phyloP scores from a whole-genome alignment of 2,329 filamentous ascomycete genomes.

The Lasiodiplodia theobromae region DNA sequence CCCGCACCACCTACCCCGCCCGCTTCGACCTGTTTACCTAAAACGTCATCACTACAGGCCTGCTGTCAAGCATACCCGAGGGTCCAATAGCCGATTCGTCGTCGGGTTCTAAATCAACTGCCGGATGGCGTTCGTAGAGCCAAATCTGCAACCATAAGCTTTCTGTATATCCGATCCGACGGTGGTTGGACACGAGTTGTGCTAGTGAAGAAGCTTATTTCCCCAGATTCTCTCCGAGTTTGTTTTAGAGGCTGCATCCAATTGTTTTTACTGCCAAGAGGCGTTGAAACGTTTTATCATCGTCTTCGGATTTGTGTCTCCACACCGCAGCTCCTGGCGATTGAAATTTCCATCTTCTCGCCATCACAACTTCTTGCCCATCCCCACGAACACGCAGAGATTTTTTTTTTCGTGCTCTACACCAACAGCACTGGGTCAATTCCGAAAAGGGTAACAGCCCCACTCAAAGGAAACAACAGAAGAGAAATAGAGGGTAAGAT shows the following conservation, averaged over 20 bases:
- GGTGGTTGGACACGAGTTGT: not conserved
- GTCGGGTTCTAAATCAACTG: not conserved
- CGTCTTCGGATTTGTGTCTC: not conserved
- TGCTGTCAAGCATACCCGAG: too few relatives aligned
- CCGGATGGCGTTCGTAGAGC: constrained; percentile 1
- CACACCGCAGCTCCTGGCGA: not conserved
- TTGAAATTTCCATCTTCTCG: not conserved
- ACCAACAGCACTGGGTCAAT: too few relatives aligned
- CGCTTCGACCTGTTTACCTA: not conserved
- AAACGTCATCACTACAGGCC: constrained; percentile 4
- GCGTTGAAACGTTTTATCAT: not conserved
- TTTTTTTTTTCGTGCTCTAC: too few relatives aligned
- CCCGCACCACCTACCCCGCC: constrained; percentile 24
- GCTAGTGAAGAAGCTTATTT: constrained; percentile 6
- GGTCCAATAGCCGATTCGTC: not conserved
- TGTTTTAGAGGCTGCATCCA: not conserved
- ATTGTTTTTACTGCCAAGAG: not conserved
- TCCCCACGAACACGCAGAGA: too few relatives aligned
- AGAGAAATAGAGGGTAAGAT: too few relatives aligned
- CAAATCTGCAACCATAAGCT: not conserved
- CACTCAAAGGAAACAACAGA: too few relatives aligned
- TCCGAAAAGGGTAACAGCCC: too few relatives aligned
- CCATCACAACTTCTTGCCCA: too few relatives aligned
- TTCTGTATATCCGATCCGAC: constrained; percentile 17
- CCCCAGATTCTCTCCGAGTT: constrained; percentile 2